Evolutionary conservation across 345 rosid species (phyloP).

Genomic region (Hirschfeldia incana): DNA sequence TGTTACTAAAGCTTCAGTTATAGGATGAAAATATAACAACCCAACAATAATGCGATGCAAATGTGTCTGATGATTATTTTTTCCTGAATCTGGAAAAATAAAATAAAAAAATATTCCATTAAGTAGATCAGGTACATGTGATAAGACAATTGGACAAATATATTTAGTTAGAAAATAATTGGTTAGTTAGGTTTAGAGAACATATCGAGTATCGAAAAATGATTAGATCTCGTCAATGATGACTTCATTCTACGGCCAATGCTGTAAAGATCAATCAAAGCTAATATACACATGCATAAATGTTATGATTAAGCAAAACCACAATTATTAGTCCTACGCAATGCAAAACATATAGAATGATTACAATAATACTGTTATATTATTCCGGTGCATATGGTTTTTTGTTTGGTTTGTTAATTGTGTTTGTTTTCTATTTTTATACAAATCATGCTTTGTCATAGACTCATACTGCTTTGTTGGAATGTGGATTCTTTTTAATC

Average conservation of each 20-base stretch:
- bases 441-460: not conserved
- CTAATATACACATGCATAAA: slow-evolving; percentile 31
- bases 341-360: slow-evolving; percentile 17
- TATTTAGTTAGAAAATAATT: not conserved
- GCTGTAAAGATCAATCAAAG: slow-evolving; percentile 31
- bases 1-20: slow-evolving; percentile 4
- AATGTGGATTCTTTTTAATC: not conserved
- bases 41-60: slow-evolving; percentile 25
- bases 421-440: not conserved
- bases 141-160: slow-evolving; percentile 14
- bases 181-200: slow-evolving; percentile 18
- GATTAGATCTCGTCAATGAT: slow-evolving; percentile 17
- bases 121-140: slow-evolving; percentile 31
- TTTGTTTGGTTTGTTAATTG: not conserved
- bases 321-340: slow-evolving; percentile 27
- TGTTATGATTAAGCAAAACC: slow-evolving; percentile 34
- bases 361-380: not conserved
- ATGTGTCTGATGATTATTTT: not conserved
- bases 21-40: not conserved
- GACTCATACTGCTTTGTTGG: not conserved
- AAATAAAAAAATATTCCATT: slow-evolving; percentile 6
- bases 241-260: slow-evolving; percentile 21
- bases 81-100: not conserved
- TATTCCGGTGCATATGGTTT: not conserved
- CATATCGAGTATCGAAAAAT: not conserved